Evolutionary conservation across 768 basidiomycete species (phyloP), one percentile per base, ranked within the genome.

Genomic region (Russula ochroleuca): DNA sequence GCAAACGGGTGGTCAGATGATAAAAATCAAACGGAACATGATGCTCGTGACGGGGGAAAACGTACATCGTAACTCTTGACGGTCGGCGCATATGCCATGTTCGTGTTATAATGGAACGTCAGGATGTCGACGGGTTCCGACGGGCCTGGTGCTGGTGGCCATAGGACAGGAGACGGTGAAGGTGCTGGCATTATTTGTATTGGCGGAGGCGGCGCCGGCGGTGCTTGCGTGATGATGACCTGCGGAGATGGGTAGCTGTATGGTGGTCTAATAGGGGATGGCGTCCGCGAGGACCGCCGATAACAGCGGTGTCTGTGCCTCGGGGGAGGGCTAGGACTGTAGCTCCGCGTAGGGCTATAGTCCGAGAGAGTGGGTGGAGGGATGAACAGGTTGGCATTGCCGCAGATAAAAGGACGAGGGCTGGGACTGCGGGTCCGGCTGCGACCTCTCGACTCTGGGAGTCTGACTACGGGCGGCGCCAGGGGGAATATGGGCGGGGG

Each of bases 1-100:
- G 4, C 31, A 14, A 28, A 7, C 6, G 28, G 5, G 14, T 0
- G 9, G 19, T 31, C 50, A 51, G 50, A 10, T 33, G 50, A 33
- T 14, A 13, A 50, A 5, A 47, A 6, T 11, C 43, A 47, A 9
- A 45, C n/a, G n/a, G n/a, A n/a, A n/a, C n/a, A n/a, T 28, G 10
- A 0, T 11, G 7, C 3, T 47, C 11, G n/a, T 19, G 8, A 19
- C n/a, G 50, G 23, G 14, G 10, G 4, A 56, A n/a, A 1, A 43
- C 66, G 31, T 21, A 67, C 66, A 0, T 67, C 63, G 49, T 58
- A 67, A 10, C 63, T 65, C 49, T 33, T 37, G 8, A 57, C 55
- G 19, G 66, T 63, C 8, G 66, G 66, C 14, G 63, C 66, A 37
- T 67, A 67, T 11, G 63, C 63, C 66, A 65, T 67, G 25, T 65